Evolutionary conservation across 495 filamentous ascomycete species (phyloP), one percentile per base, ranked within the genome.

Genomic region (Xeromyces bisporus): DNA sequence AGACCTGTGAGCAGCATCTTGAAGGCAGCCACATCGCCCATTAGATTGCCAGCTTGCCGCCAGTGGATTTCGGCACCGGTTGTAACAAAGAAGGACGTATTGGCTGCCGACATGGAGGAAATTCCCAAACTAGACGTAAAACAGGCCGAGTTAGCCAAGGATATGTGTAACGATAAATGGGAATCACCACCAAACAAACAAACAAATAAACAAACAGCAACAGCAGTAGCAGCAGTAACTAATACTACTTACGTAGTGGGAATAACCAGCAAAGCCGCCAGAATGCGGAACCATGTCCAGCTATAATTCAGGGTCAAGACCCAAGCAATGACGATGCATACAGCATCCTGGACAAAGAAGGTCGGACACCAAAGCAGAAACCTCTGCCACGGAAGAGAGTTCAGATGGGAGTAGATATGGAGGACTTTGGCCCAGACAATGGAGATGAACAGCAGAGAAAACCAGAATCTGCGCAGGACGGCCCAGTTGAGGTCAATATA

Each of bases 61-160:
- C 50, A 53, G 23, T 50, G 50, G 15, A 53, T 48, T 23, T 53
- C 50, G 12, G 47, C 42, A 20, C 50, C 50, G 7, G 41, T 53
- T 23, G 38, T 29, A 15, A 37, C 20, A 18, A 46, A 53, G 33
- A 53, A 53, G 24, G 44, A 53, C 20, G 44, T 48, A 20, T 50
- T 53, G 27, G 47, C 42, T 4, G 45, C 40, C 12, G 45, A 32
- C n/a, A 51, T 33, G 6, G 28, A 31, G 8, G 48, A 51, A 14
- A 42, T 44, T 12, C 28, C 17, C 20, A 51, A 11, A 32, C 45
- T 51, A 39, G 5, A 30, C 12, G 16, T n/a, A n/a, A n/a, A n/a
- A n/a, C n/a, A n/a, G n/a, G n/a, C n/a, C n/a, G n/a, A n/a, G n/a
- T n/a, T n/a, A n/a, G n/a, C n/a, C n/a, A n/a, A n/a, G n/a, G n/a